phyloP scores from a whole-genome alignment of 305 asterid genomes.

The Solanum chacoense region DNA sequence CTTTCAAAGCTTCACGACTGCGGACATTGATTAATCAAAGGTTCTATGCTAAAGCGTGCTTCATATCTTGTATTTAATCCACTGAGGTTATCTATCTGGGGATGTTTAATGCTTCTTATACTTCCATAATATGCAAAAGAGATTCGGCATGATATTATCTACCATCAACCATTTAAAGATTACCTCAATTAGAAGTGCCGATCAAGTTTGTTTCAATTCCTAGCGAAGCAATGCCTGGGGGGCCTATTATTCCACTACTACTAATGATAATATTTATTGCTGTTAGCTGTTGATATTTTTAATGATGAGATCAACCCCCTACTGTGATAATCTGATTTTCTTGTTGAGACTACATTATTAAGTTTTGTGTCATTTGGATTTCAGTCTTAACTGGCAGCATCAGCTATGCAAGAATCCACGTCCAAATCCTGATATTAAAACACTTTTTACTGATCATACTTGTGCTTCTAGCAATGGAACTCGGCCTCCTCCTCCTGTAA shows the following conservation, averaged over 20 bases:
- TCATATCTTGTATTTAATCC: neutral
- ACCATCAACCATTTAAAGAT: neutral
- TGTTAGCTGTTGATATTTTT: neutral
- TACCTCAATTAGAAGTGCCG: neutral
- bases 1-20: constrained; percentile 78
- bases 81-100: neutral
- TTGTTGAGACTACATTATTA: constrained; percentile 4
- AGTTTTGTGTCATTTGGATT: constrained; percentile 14
- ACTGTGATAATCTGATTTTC: neutral
- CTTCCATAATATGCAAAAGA: neutral
- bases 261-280: neutral
- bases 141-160: neutral
- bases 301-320: neutral
- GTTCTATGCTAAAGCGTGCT: constrained; percentile 17
- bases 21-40: constrained; percentile 96
- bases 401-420: constrained; percentile 97
- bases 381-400: constrained; percentile 98
- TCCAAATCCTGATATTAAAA: constrained; percentile 89
- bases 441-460: constrained; percentile 81
- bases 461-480: constrained; percentile 36
- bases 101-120: neutral
- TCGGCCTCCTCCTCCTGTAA: constrained; percentile 32
- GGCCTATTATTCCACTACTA: neutral
- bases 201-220: neutral
- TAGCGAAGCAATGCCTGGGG: neutral